These are phyloP conservation scores for Uncinocarpus reesii DNA, from an alignment of 2,329 filamentous ascomycete species.

Conservation along the genomic window DNA sequence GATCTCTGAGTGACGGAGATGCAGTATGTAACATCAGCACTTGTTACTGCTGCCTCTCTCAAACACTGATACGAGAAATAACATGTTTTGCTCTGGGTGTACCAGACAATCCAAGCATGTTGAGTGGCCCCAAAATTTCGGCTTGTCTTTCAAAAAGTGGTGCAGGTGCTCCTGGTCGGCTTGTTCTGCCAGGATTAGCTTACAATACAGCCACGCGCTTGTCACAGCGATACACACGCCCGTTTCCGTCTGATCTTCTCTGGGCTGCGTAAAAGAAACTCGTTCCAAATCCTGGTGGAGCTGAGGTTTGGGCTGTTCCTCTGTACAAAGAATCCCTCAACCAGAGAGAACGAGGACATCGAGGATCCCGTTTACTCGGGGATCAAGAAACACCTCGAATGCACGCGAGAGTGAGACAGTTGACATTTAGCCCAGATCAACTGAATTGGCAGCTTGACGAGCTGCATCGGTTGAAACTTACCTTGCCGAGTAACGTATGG, in stretches of 20 bases:
- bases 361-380: not conserved
- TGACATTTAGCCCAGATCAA: slow-evolving; percentile 2
- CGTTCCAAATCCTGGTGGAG: not conserved
- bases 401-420: slow-evolving; percentile 9
- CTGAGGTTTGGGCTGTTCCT: not conserved
- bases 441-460: not conserved
- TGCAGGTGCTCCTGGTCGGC: not conserved
- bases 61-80: slow-evolving; percentile 6
- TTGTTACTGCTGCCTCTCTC: not conserved
- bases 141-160: slow-evolving; percentile 1
- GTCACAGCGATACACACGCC: not conserved
- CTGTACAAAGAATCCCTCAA: not conserved
- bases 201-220: not conserved
- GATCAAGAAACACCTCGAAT: not conserved
- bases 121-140: slow-evolving; percentile 4
- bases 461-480: slow-evolving; percentile 1
- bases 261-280: not conserved
- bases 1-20: slow-evolving; percentile 1
- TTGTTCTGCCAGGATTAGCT: not conserved
- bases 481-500: not conserved
- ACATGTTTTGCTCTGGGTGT: not conserved
- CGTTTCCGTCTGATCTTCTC: slow-evolving; percentile 8
- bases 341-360: not conserved
- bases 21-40: slow-evolving; percentile 7
- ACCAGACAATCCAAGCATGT: not conserved